A percentile compares a stretch with the other conserved stretches of the same genome.
These are phyloP conservation scores for Trichosanthes truncata DNA, from an alignment of 306 rosid genomes.

Conservation along the genomic window DNA sequence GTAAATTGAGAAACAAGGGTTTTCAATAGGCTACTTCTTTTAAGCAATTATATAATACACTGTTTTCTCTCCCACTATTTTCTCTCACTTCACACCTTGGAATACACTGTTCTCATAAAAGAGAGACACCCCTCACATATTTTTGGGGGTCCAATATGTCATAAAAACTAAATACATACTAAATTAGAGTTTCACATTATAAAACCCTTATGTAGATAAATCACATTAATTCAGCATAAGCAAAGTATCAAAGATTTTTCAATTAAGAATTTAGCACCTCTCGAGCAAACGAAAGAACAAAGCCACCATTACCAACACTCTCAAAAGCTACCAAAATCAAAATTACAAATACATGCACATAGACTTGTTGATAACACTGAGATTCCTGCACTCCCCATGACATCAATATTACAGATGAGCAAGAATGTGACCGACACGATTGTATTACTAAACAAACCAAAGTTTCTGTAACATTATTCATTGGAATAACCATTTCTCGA, in stretches of 20 bases:
- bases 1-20: neutral
- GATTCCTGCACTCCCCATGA: neutral
- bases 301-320: neutral
- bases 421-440: neutral
- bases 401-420: no score
- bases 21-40: no score
- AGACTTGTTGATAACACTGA: neutral
- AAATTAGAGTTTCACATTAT: neutral
- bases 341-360: neutral
- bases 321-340: neutral
- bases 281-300: neutral
- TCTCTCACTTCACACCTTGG: neutral
- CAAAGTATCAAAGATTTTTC: neutral
- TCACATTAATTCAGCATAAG: neutral
- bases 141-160: neutral
- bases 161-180: neutral
- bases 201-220: neutral
- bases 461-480: neutral
- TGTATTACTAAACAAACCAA: neutral
- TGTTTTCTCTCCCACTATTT: neutral
- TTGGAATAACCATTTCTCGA: neutral
- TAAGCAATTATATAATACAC: neutral
- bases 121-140: neutral
- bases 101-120: no score
- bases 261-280: neutral